These are phyloP conservation scores for Saprolegnia parasitica DNA, from an alignment of 352 stramenopile genomes.

Conservation along the genomic window DNA sequence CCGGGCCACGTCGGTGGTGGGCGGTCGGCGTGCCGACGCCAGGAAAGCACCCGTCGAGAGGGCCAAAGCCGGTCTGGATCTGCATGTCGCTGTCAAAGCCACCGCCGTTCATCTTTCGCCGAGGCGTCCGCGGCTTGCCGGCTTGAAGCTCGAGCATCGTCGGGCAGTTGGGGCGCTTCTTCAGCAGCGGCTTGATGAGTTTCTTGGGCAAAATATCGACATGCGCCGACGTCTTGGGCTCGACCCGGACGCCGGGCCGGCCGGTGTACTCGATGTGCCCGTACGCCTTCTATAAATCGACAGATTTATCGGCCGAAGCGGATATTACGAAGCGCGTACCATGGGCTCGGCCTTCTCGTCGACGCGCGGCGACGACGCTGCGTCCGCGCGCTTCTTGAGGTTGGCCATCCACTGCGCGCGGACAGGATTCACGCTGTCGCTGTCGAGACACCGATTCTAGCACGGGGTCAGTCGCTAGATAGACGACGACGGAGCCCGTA, in stretches of 20 bases:
- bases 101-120: constrained; percentile 57
- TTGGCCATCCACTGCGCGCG: constrained; percentile 82
- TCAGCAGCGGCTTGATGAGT: constrained; percentile 46
- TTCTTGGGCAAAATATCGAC: constrained; percentile 32
- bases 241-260: constrained; percentile 7
- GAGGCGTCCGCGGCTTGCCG: constrained; percentile 58
- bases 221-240: constrained; percentile 17
- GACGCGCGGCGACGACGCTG: neutral
- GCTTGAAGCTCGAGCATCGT: constrained; percentile 46
- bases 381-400: constrained; percentile 46
- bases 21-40: constrained; percentile 60
- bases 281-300: neutral
- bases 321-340: neutral
- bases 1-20: constrained; percentile 1
- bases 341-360: neutral
- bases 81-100: constrained; percentile 56
- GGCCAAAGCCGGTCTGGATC: constrained; percentile 38
- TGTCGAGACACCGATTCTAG: constrained; percentile 10
- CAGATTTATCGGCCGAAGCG: neutral
- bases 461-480: constrained; percentile 3
- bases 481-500: constrained; percentile 30
- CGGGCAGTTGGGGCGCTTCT: constrained; percentile 61
- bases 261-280: neutral
- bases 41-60: constrained; percentile 21
- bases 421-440: constrained; percentile 53